A percentile compares a stretch with the other conserved stretches of the same genome.
Evolutionary conservation across 1,139 yeast genomes (phyloP).

Genomic region (Yamadazyma diospyri): DNA sequence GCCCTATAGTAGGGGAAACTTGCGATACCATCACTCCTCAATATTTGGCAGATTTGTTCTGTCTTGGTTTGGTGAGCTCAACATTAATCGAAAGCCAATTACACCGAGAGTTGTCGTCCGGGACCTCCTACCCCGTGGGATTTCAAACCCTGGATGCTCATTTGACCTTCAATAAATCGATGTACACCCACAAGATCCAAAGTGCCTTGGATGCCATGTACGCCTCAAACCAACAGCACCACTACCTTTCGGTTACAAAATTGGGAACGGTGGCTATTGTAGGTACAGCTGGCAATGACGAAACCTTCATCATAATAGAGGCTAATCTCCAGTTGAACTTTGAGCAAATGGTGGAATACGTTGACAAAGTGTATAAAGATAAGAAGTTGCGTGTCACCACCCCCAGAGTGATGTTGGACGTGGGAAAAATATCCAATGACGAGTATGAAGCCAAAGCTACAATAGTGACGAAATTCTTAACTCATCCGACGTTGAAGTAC

Average conservation of each 20-base stretch:
- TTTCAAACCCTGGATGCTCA: conserved; percentile 27
- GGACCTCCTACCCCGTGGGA: conserved; percentile 44
- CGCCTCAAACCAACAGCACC: conserved; percentile 39
- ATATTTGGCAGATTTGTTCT: conserved; percentile 41
- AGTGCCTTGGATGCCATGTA: conserved; percentile 40
- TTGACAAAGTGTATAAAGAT: conserved; percentile 19
- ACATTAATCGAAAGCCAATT: conserved; percentile 40
- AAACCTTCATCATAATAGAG: conserved; percentile 38
- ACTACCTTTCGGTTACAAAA: conserved; percentile 41
- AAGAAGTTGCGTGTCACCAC: conserved; percentile 13
- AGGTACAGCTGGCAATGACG: conserved; percentile 44
- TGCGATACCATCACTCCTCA: conserved; percentile 46
- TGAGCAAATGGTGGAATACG: conserved; percentile 16
- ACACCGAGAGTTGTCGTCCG: conserved; percentile 45
- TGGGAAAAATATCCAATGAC: conserved; percentile 23
- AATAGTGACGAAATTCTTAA: conserved; percentile 15
- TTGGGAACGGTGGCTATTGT: conserved; percentile 43
- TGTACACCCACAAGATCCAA: conserved; percentile 25
- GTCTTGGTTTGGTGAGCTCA: conserved; percentile 36
- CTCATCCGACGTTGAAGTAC: conserved; percentile 9
- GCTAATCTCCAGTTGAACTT: conserved; percentile 16
- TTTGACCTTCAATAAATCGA: conserved; percentile 19
- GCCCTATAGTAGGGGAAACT: conserved; percentile 39
- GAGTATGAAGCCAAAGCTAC: conserved; percentile 17
- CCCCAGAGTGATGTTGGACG: conserved; percentile 28